A percentile compares a stretch with the other conserved stretches of the same genome.
Evolutionary conservation across 164 flowering plant species (phyloP).

Genomic region (Nymphaea colorata): DNA sequence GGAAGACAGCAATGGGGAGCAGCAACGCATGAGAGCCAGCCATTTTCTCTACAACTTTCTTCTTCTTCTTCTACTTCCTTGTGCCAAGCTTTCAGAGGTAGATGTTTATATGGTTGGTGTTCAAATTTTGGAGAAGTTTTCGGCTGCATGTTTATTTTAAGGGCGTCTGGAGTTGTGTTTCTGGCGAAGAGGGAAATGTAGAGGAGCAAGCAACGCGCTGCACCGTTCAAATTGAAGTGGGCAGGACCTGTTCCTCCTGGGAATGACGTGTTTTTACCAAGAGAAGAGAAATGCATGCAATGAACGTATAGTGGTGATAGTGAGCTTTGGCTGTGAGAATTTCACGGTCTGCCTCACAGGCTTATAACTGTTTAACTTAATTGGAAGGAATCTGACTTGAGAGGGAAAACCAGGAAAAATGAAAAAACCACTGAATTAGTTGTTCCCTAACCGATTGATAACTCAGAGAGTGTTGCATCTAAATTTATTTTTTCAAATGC

Average conservation of each 20-base stretch:
- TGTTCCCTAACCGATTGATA: too few species aligned
- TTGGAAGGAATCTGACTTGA: too few species aligned
- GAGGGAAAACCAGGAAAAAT: too few species aligned
- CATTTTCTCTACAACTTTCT: not conserved
- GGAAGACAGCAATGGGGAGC: conserved; percentile 2
- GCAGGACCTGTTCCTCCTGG: not conserved
- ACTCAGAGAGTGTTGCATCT: too few species aligned
- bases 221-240: not conserved
- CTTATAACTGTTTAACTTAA: too few species aligned
- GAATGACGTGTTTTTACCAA: not conserved
- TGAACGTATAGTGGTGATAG: too few species aligned
- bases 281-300: not conserved
- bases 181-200: not conserved
- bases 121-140: too few species aligned
- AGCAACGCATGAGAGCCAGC: not conserved
- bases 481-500: too few species aligned
- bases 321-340: too few species aligned
- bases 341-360: not conserved
- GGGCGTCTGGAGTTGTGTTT: not conserved
- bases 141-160: not conserved
- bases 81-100: not conserved
- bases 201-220: not conserved
- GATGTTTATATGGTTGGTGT: not conserved
- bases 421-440: too few species aligned
- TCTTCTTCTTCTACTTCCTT: not conserved